Conservation (phyloP, 2,329 filamentous ascomycete species). For the Nigrospora sphaerica region DNA sequence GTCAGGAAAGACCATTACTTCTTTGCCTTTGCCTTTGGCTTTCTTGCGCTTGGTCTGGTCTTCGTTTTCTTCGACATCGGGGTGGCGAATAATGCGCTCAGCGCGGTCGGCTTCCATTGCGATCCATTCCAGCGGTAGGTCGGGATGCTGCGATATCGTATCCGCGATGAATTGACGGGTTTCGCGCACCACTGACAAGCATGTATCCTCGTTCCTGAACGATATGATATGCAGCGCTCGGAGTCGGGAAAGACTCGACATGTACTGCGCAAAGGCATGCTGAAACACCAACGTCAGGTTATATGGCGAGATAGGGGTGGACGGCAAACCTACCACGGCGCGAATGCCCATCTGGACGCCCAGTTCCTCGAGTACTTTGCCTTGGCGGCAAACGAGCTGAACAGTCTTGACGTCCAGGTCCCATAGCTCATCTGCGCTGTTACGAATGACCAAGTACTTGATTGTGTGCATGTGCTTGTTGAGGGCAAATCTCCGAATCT, state of each 20-base stretch:
- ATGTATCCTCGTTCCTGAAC: slow-evolving; percentile 49
- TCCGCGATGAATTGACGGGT: slow-evolving; percentile 53
- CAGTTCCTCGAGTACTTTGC: slow-evolving; percentile 45
- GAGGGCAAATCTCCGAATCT: slow-evolving; percentile 50
- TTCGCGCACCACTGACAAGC: slow-evolving; percentile 49
- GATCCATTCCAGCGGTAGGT: slow-evolving; percentile 51
- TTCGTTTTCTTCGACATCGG: slow-evolving; percentile 19
- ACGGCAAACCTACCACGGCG: slow-evolving; percentile 39
- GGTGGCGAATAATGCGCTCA: slow-evolving; percentile 38
- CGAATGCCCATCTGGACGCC: slow-evolving; percentile 46
- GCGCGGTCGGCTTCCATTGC: slow-evolving; percentile 42
- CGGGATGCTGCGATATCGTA: slow-evolving; percentile 45
- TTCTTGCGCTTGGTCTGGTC: slow-evolving; percentile 21
- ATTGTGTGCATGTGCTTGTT: slow-evolving; percentile 50
- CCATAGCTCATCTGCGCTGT: slow-evolving; percentile 46
- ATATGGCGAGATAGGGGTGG: not conserved
- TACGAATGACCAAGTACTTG: slow-evolving; percentile 53
- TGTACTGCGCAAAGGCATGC: slow-evolving; percentile 51
- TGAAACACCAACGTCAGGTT: slow-evolving; percentile 14
- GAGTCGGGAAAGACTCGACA: slow-evolving; percentile 39
- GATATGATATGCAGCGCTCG: slow-evolving; percentile 48
- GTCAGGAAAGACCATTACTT: slow-evolving; percentile 12
- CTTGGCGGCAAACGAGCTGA: slow-evolving; percentile 44
- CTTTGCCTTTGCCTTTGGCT: slow-evolving; percentile 26
- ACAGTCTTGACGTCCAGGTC: slow-evolving; percentile 49